Base-by-base conservation (phyloP, 139 green algal species). In the Medakamo hakoo region DNA sequence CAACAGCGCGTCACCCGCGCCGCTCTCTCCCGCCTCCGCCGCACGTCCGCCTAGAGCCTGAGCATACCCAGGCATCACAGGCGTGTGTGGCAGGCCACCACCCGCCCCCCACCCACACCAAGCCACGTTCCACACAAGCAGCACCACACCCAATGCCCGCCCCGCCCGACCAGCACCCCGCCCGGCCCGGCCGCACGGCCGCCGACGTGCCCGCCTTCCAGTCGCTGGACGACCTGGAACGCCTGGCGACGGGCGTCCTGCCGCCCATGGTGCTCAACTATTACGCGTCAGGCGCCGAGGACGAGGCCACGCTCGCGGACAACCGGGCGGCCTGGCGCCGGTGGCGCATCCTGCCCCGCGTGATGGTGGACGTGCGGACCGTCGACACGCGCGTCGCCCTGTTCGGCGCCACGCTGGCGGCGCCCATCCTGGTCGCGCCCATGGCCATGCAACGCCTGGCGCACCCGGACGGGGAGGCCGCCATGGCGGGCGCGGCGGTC, bases 381-480 rank as follows among this genome's bases (percentile, higher is more conserved):
- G 67, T 88, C 0, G 67, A 80, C 59, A 79, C 70, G 14, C 67
- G 52, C 14, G 65, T 63, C 28, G 60, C 25, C 0, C 25, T 88
- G 40, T 69, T 85, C 3, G 77, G 79, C 23, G 21, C 3, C 9
- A 18, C 16, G 24, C 63, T 79, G 9, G 58, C 40, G 23, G 71
- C 81, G 49, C 87, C 87, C 4, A 73, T 93, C 30, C 69, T 89
- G 59, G 74, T 94, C 9, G 86, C 87, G 1, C 87, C 87, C 23
- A 93, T 92, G 76, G 87, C 87, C 23, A 88, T 89, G 79, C 85
- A 92, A 66, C 66, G 73, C 28, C 79, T 94, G 76, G 82, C 79
- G 16, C 68, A 91, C 62, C 60, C 75, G 9, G 83, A 84, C 0
- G 77, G 85, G 1, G 85, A 93, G 70, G 32, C 85, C 22, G 84